These are phyloP conservation scores for Jaapia argillacea DNA, from an alignment of 768 basidiomycete genomes.

Conservation along the genomic window DNA sequence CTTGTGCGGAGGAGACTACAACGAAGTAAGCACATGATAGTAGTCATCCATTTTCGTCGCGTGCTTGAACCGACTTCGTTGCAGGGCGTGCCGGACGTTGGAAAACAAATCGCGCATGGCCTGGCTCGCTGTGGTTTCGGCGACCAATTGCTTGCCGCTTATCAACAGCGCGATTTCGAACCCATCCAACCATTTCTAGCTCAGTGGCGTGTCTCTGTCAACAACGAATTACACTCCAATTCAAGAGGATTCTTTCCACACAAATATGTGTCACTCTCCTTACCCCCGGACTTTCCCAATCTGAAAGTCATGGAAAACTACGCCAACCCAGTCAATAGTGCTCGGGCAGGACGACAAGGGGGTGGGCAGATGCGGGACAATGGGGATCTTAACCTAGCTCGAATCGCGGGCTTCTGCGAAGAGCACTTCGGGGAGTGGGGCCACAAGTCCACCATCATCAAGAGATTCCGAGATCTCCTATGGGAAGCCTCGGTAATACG, in stretches of 20 bases:
- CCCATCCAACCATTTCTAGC: constrained; percentile 11
- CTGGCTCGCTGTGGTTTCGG: constrained; percentile 19
- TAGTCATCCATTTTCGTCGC: background rate
- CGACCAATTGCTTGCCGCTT: constrained; percentile 15
- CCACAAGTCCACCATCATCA: constrained; percentile 9
- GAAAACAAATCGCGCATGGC: constrained; percentile 12
- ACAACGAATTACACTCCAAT: constrained; percentile 17
- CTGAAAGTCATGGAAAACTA: constrained; percentile 14
- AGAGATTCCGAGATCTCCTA: constrained; percentile 13
- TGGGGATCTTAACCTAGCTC: constrained; percentile 13
- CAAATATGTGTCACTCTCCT: constrained; percentile 5
- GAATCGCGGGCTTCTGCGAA: constrained; percentile 16
- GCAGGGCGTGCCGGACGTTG: constrained; percentile 13
- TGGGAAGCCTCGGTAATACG: constrained; percentile 14
- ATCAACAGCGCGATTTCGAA: constrained; percentile 6
- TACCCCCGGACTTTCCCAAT: constrained; percentile 14
- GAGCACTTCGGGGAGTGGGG: constrained; percentile 19
- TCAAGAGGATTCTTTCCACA: constrained; percentile 11
- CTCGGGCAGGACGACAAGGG: constrained; percentile 6
- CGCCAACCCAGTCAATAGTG: constrained; percentile 13
- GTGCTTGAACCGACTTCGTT: background rate
- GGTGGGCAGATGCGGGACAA: constrained; percentile 11
- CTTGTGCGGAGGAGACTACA: constrained; percentile 26
- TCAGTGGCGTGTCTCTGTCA: constrained; percentile 14
- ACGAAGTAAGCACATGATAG: constrained; percentile 11